Percentiles rank a stretch among this genome's conserved stretches.
These are phyloP conservation scores for Paracamarosporium sp. DNA, from an alignment of 2,329 filamentous ascomycete species.

Conservation along the genomic window DNA sequence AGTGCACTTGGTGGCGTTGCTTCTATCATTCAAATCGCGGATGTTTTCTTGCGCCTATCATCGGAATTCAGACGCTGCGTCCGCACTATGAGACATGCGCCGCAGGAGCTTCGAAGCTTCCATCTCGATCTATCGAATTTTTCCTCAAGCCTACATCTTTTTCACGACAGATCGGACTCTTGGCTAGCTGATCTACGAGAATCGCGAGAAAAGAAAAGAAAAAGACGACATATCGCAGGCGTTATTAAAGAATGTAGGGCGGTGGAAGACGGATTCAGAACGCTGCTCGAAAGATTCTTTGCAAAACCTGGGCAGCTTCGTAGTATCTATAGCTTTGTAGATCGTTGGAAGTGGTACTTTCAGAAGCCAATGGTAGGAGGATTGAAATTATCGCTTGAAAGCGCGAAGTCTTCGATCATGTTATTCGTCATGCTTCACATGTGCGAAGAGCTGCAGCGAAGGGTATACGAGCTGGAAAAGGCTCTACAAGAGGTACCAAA, in stretches of 20 bases:
- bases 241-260: conserved; percentile 7
- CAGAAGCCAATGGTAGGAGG: conserved; percentile 1
- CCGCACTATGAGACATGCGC: conserved; percentile 7
- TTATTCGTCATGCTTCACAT: conserved; percentile 9
- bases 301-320: background rate
- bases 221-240: conserved; percentile 5
- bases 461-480: background rate
- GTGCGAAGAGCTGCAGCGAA: background rate
- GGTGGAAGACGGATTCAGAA: conserved; percentile 1
- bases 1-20: conserved; percentile 5
- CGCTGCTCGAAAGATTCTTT: conserved; percentile 8
- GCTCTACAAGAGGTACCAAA: background rate
- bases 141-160: conserved; percentile 4
- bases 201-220: background rate
- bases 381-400: conserved; percentile 9
- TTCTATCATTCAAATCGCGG: conserved; percentile 6
- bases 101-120: conserved; percentile 6
- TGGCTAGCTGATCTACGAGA: background rate
- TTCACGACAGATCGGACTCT: background rate
- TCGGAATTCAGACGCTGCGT: conserved; percentile 2
- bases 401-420: conserved; percentile 7
- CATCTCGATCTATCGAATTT: conserved; percentile 8
- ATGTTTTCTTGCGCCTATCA: background rate
- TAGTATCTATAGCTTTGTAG: background rate
- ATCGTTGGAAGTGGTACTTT: conserved; percentile 10